Conservation (phyloP, 345 rosid species). For the Melastoma malabathricum region DNA sequence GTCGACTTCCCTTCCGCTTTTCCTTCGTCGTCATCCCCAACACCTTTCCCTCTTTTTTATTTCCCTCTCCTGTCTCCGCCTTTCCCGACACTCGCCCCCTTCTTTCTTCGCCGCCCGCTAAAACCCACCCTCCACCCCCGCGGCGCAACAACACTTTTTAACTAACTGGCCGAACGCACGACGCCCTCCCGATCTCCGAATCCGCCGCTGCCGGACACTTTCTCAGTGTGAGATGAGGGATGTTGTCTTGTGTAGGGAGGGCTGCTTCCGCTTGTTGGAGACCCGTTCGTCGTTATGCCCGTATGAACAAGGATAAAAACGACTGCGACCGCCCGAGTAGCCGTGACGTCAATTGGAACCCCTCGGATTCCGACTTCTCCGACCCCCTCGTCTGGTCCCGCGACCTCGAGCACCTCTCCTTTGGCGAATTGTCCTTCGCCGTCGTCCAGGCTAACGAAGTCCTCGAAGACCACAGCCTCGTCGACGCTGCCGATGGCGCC, state of each 20-base stretch:
- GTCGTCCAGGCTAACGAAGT: constrained; percentile 80
- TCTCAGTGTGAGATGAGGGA: constrained; percentile 65
- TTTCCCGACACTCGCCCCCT: background rate
- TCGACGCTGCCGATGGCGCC: constrained; percentile 53
- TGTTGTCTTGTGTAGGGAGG: constrained; percentile 72
- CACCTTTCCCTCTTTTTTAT: too few relatives aligned
- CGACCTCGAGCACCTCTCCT: constrained; percentile 65
- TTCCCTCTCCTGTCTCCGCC: too few relatives aligned
- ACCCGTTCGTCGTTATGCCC: constrained; percentile 61
- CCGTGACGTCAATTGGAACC: constrained; percentile 15
- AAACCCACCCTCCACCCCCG: too few relatives aligned
- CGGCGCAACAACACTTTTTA: too few relatives aligned
- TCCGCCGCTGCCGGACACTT: background rate
- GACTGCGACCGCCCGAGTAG: constrained; percentile 4
- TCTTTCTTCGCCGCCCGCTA: constrained; percentile 18
- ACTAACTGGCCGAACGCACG: background rate
- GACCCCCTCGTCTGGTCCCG: constrained; percentile 63
- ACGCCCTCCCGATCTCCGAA: background rate
- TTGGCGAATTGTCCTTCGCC: constrained; percentile 77
- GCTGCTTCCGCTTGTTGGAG: constrained; percentile 59
- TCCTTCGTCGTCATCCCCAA: too few relatives aligned
- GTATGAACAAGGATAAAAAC: constrained; percentile 65
- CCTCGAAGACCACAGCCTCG: constrained; percentile 83
- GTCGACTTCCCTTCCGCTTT: too few relatives aligned
- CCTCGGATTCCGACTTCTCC: constrained; percentile 7